Conservation (phyloP, 768 basidiomycete genomes). For the Coprinellus micaceus region DNA sequence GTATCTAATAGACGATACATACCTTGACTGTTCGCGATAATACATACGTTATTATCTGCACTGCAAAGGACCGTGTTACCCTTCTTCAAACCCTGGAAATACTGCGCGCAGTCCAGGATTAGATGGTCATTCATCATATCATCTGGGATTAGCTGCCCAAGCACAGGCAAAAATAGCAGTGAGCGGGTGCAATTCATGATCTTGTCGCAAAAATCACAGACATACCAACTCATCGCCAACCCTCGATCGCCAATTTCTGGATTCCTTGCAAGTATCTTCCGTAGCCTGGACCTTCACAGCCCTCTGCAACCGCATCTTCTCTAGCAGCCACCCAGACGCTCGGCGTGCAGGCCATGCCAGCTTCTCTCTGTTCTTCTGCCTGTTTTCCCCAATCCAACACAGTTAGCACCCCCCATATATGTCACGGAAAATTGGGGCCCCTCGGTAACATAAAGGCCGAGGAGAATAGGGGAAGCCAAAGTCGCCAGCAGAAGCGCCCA, state of each 20-base stretch:
- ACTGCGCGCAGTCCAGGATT: constrained; percentile 74
- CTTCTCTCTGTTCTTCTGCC: constrained; percentile 45
- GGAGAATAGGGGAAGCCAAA: too few relatives aligned
- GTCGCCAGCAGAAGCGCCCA: too few relatives aligned
- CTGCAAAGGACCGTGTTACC: constrained; percentile 61
- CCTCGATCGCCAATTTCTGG: constrained; percentile 57
- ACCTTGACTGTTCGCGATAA: constrained; percentile 35
- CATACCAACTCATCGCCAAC: constrained; percentile 41
- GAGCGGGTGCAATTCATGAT: background rate
- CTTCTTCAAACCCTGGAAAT: constrained; percentile 40
- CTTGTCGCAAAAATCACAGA: background rate
- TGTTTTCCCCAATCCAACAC: constrained; percentile 15
- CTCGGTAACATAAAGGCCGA: too few relatives aligned
- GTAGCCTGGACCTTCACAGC: constrained; percentile 59
- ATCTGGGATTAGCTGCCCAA: constrained; percentile 25
- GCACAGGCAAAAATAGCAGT: constrained; percentile 5
- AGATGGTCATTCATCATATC: constrained; percentile 57
- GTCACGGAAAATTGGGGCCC: too few relatives aligned
- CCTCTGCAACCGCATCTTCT: constrained; percentile 53
- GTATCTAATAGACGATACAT: constrained; percentile 18
- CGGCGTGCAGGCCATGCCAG: constrained; percentile 64
- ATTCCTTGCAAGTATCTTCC: constrained; percentile 58
- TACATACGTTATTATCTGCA: constrained; percentile 63
- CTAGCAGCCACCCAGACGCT: constrained; percentile 66
- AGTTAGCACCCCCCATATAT: background rate